Base-by-base conservation (phyloP, 192 early-diverging fungal species). In the Coemansia sp. region DNA sequence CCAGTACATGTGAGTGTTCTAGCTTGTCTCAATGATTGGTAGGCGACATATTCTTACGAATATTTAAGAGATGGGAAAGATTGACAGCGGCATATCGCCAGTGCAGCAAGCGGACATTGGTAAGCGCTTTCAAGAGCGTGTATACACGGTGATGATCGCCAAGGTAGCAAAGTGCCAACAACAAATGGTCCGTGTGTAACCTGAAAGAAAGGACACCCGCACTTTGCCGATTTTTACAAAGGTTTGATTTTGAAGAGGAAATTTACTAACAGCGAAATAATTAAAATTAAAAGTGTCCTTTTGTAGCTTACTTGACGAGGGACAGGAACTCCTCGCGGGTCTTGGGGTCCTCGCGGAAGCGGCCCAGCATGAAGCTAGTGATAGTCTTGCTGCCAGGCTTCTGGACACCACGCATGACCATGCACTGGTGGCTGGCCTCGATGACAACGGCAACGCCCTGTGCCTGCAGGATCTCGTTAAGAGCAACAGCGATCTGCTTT, bases 391-490 rank as follows among this genome's bases (percentile, higher is more conserved):
- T 93, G n/a, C 96, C 94, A 6, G 96, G 94, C 86, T 99, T 99
- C 74, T 98, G 90, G 22, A 97, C 97, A 18, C 97, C 97, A 18
- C 97, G 89, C 96, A 97, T 97, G 24, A 93, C 92, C 96, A 98
- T 98, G 85, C 96, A 98, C 76, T 95, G 91, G 78, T 98, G 96
- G 71, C 92, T 81, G 66, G 95, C 93, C 83, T 99, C 95, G 86
- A 99, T 95, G 44, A 96, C 93, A 29, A 98, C 97, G 16, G 98
- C 98, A 38, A 99, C 96, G 44, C 98, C 98, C 76, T 92, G 90
- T 27, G 98, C 96, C 78, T 97, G 88, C 8, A 99, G 82, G 24
- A 97, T 90, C 75, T 97, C 95, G 81, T 94, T 87, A 40, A 99
- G 79, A 11, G 96, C 90, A 46, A 91, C 85, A 3, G 97, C 96